A percentile compares a stretch with the other conserved stretches of the same genome.
These are phyloP conservation scores for Neurospora sp. DNA, from an alignment of 495 filamentous ascomycete genomes.

Conservation along the genomic window DNA sequence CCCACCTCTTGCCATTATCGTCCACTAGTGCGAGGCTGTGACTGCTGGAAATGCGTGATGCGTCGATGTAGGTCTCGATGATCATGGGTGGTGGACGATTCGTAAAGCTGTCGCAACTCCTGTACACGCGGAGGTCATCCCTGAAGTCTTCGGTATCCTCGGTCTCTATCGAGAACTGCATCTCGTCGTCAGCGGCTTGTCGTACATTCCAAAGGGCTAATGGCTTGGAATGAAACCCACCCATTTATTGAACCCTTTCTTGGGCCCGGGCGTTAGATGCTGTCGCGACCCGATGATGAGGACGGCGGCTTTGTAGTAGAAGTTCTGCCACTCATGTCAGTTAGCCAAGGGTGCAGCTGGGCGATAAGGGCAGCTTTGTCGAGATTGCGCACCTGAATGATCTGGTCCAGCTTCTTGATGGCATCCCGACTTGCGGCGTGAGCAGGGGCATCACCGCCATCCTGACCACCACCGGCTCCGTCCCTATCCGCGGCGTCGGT, in stretches of 20 bases:
- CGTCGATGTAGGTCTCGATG: constrained; percentile 84
- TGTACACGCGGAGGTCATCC: constrained; percentile 73
- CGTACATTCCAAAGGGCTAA: background rate
- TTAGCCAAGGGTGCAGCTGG: constrained; percentile 8
- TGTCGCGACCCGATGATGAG: constrained; percentile 75
- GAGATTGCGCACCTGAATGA: constrained; percentile 61
- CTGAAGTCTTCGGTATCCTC: constrained; percentile 82
- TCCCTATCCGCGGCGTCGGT: constrained; percentile 29
- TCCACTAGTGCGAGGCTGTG: constrained; percentile 83
- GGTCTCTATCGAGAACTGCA: constrained; percentile 85
- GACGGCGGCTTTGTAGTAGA: constrained; percentile 79
- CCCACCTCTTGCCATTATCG: constrained; percentile 82
- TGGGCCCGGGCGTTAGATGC: constrained; percentile 52
- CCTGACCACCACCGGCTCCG: constrained; percentile 24
- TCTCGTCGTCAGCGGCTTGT: background rate
- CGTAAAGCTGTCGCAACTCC: constrained; percentile 60
- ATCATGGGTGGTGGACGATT: constrained; percentile 76
- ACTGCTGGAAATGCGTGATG: constrained; percentile 65
- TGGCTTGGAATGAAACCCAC: constrained; percentile 46
- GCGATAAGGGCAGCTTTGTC: background rate
- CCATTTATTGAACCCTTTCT: constrained; percentile 75
- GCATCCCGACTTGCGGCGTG: constrained; percentile 46
- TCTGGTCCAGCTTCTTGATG: constrained; percentile 72
- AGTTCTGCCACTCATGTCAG: constrained; percentile 51
- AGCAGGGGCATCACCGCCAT: constrained; percentile 34